Base-by-base conservation (phyloP, 805 yeast species). In the Yarrowia bubula region DNA sequence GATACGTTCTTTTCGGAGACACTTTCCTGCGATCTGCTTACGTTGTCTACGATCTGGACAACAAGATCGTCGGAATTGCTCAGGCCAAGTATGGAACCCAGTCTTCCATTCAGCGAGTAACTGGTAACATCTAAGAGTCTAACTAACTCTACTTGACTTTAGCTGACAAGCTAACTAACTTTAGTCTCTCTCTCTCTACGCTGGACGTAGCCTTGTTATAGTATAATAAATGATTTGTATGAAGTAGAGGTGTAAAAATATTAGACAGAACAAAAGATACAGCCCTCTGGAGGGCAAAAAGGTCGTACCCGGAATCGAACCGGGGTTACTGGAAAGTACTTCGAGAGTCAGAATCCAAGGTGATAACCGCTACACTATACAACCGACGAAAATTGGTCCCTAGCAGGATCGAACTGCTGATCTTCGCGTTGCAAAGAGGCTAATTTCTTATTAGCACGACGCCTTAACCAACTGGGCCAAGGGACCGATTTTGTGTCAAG, bases 31-130 rank as follows among this genome's bases (percentile, higher is more conserved):
- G 88, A 66, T 79, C 82, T 44, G 87, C 86, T 5, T 88, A 88
- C 72, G 80, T 84, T 32, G 89, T 86, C 13, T 85, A 82, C 73
- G 88, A 88, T 71, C 76, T 87, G 64, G 90, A 86, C 37, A 81
- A 80, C 70, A 73, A 73, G 51, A 79, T 83, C 70, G 76, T 87
- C 33, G 83, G 87, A 0, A 67, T 89, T 61, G 91, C 87, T 13
- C 82, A 79, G 64, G 80, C 83, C 48, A 66, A 61, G 15, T 69
- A 51, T 64, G 67, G 70, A 13, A 22, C 58, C n/a, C 17, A 13
- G 17, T 37, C 43, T 18, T 37, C 43, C 43, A 51, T 51, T 9
- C 43, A 51, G 43, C 42, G 43, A 37, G 58, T 51, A 14, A 51
- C 58, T 38, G 58, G 58, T 9, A 17, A 39, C n/a, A n/a, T 48